Evolutionary conservation across 768 basidiomycete genomes (phyloP), one percentile per base, ranked within the genome.

Genomic region (Podaxis sp.): DNA sequence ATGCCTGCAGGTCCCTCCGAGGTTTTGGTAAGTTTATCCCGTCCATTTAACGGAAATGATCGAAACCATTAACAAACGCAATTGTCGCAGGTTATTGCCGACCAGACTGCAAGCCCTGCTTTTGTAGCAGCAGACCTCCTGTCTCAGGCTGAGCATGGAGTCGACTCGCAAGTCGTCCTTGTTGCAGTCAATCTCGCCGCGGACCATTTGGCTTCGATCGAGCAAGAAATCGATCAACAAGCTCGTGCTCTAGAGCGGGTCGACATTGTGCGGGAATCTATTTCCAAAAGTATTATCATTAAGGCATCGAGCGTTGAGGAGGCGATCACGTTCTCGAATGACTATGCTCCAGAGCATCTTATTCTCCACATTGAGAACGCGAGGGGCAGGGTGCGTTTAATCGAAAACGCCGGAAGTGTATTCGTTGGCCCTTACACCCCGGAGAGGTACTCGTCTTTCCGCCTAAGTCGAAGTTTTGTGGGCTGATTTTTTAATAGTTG

Each of bases 1-100:
- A 98, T 99, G 94, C 97, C 97, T 54, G 97, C 97, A 37, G 97
- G 97, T 6, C 97, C 97, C 29, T 95, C 93, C 3, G 97, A 99
- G 76, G 96, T 99, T 24, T 80, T 99, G 69, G 97, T 97, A 70
- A 78, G 91, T 84, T 4, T 25, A 50, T 43, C 50, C 19, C 24
- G 24, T 36, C 13, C 54, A 12, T 9, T 7, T 17, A 40, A 15
- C n/a, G 29, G 46, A 38, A 62, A 25, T 27, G 24, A 55, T 24
- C 12, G 22, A 27, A 19, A 15, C 33, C 27, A 27, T 54, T 65
- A 33, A 67, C 43, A 3, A 17, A 49, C 27, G 38, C 40, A 17
- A 22, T n/a, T 36, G 11, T 29, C 0, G n/a, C 66, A 98, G 96
- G 95, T 98, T 61, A 93, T 99, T 63, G 94, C 95, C 27, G 97